A percentile compares a stretch with the other conserved stretches of the same genome.
Evolutionary conservation across 2,329 filamentous ascomycete genomes (phyloP).

Genomic region (Onygenales sp.): DNA sequence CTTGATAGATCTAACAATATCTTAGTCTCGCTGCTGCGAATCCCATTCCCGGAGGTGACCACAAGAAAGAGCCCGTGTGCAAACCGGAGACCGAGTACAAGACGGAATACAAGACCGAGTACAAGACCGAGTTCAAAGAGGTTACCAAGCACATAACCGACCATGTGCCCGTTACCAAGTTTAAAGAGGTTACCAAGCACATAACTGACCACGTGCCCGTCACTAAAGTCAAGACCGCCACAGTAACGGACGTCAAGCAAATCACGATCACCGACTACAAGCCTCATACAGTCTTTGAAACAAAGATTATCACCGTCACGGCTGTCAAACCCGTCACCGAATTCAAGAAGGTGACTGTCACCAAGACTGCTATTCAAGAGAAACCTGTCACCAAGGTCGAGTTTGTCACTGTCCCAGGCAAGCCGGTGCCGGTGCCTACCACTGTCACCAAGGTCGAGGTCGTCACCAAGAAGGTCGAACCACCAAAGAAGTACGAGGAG

Average conservation of each 20-base stretch:
- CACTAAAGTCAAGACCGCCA: conserved; percentile 1
- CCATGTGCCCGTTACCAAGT: background rate
- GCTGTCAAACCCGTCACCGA: background rate
- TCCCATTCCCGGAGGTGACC: conserved; percentile 3
- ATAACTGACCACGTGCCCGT: background rate
- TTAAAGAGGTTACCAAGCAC: background rate
- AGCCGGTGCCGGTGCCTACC: background rate
- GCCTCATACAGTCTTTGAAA: conserved; percentile 1
- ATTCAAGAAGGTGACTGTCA: background rate
- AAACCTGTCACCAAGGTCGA: background rate
- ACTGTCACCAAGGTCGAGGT: background rate
- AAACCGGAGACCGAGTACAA: conserved; percentile 2
- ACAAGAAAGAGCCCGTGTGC: background rate
- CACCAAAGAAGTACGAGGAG: background rate
- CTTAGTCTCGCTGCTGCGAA: conserved; percentile 2
- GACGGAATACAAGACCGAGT: background rate
- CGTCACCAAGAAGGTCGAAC: conserved; percentile 1
- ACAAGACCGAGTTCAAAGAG: background rate
- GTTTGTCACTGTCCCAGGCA: background rate
- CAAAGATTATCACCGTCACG: conserved; percentile 2
- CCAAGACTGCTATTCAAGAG: conserved; percentile 1
- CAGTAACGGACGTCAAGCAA: conserved; percentile 5
- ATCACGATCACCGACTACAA: conserved; percentile 5
- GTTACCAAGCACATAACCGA: background rate
- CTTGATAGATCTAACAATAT: background rate